Conservation (phyloP, 2,329 filamentous ascomycete species). For the Neopestalotiopsis sp. region DNA sequence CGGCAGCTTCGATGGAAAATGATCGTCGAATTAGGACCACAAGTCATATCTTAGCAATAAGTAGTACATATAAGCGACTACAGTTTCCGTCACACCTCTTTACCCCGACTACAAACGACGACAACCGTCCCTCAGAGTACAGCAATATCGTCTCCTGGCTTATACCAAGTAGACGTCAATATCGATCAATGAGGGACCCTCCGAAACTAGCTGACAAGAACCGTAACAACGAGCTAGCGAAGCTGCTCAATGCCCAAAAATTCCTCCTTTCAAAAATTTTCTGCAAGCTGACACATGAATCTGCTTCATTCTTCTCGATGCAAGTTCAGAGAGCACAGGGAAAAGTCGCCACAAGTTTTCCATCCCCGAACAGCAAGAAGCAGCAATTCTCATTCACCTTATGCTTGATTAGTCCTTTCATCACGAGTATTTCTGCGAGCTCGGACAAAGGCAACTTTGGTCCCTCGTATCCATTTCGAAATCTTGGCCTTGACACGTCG, state of each 20-base stretch:
- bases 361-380: not conserved
- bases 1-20: too few relatives aligned
- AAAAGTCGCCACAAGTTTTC: not conserved
- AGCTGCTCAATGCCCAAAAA: not conserved
- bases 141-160: constrained; percentile 17
- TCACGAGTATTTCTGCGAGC: constrained; percentile 24
- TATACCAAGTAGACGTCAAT: constrained; percentile 35
- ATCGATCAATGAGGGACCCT: constrained; percentile 18
- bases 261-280: not conserved
- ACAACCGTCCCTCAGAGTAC: constrained; percentile 10
- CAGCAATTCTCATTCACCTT: not conserved
- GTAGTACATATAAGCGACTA: constrained; percentile 19
- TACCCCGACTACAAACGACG: constrained; percentile 26
- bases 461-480: constrained; percentile 32
- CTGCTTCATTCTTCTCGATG: not conserved
- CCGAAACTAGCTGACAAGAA: not conserved
- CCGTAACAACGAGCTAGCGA: constrained; percentile 20
- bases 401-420: not conserved
- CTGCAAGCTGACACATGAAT: not conserved
- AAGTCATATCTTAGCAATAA: not conserved
- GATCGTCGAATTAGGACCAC: not conserved
- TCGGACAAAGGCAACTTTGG: constrained; percentile 29
- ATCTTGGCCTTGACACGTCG: constrained; percentile 32
- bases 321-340: not conserved
- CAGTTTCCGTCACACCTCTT: constrained; percentile 24